Evolutionary conservation across 768 basidiomycete genomes (phyloP).

Genomic region (Porpolomopsis calyptriformis): DNA sequence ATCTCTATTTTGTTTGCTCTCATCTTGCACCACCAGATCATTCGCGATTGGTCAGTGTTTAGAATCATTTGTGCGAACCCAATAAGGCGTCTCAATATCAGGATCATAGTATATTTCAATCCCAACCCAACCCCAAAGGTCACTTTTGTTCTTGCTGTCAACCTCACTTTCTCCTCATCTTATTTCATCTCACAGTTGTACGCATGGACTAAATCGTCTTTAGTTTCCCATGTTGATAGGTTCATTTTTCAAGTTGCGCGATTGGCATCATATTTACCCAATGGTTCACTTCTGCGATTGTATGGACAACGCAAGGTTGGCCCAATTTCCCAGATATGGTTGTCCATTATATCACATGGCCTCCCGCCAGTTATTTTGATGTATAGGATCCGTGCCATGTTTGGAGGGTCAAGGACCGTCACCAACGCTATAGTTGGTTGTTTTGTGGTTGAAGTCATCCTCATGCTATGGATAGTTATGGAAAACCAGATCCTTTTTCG

Average conservation of each 20-base stretch:
- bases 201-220: not conserved
- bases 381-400: slow-evolving; percentile 19
- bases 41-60: not conserved
- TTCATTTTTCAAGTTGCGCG: not conserved
- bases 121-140: slow-evolving; percentile 1
- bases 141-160: not conserved
- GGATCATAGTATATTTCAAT: not conserved
- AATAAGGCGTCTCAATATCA: not conserved
- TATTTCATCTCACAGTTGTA: not conserved
- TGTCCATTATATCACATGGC: not conserved
- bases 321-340: not conserved
- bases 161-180: not conserved
- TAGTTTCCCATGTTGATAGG: not conserved
- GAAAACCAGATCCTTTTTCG: slow-evolving; percentile 10
- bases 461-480: slow-evolving; percentile 11
- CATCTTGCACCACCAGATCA: not conserved
- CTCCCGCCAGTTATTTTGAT: slow-evolving; percentile 18
- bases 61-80: slow-evolving; percentile 9
- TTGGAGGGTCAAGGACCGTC: slow-evolving; percentile 11
- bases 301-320: slow-evolving; percentile 19
- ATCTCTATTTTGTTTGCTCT: not conserved
- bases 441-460: slow-evolving; percentile 15
- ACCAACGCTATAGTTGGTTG: slow-evolving; percentile 11
- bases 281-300: slow-evolving; percentile 12
- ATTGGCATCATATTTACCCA: slow-evolving; percentile 15